Conservation (phyloP, 2,329 filamentous ascomycete species). For the Acephala macrosclerotiorum region DNA sequence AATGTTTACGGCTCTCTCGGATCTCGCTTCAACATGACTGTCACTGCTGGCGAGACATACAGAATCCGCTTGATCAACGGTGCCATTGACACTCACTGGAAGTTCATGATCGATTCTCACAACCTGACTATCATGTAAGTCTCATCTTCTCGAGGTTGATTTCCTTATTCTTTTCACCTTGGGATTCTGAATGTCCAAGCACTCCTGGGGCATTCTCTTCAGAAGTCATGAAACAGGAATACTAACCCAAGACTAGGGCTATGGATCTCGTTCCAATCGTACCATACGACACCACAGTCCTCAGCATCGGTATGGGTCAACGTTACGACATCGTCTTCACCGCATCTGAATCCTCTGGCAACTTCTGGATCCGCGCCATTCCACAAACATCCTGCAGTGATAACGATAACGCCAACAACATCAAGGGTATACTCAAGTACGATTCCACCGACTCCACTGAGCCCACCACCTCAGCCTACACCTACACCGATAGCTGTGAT, state of each 20-base stretch:
- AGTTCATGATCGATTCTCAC: constrained; percentile 62
- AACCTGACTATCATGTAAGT: constrained; percentile 58
- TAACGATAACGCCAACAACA: constrained; percentile 58
- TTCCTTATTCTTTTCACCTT: too few relatives aligned
- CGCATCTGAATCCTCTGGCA: constrained; percentile 52
- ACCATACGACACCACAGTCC: constrained; percentile 56
- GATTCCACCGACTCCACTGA: constrained; percentile 53
- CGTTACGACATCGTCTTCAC: constrained; percentile 52
- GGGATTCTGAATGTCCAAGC: too few relatives aligned
- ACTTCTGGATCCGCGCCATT: constrained; percentile 67
- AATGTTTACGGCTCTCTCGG: constrained; percentile 32
- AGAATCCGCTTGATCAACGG: constrained; percentile 55
- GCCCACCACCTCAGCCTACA: constrained; percentile 39
- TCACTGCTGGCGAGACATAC: constrained; percentile 50
- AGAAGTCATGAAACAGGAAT: too few relatives aligned
- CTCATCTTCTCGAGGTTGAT: not conserved
- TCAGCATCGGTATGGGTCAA: constrained; percentile 57
- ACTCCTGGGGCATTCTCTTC: too few relatives aligned
- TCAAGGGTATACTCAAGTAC: constrained; percentile 56
- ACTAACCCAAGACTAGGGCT: not conserved
- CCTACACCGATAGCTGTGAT: constrained; percentile 38
- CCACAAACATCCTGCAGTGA: constrained; percentile 63
- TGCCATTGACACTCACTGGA: constrained; percentile 32
- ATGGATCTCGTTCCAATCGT: constrained; percentile 62
- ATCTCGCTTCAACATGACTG: constrained; percentile 43